Conservation (phyloP, 1,139 yeast genomes). For the Nematodospora anomalae region DNA sequence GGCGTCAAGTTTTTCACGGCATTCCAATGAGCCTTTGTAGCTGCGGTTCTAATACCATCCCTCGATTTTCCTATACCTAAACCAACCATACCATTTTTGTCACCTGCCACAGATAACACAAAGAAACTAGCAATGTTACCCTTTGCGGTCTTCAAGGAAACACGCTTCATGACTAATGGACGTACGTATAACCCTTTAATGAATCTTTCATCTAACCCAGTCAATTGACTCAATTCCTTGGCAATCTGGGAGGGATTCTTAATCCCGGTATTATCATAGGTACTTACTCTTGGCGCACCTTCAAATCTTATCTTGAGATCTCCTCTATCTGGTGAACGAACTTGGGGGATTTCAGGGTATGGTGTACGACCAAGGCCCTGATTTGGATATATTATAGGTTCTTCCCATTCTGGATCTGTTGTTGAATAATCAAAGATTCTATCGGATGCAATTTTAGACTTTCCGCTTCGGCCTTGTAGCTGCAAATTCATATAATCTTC, state of each 20-base stretch:
- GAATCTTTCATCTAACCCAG: conserved; percentile 72
- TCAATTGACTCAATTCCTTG: conserved; percentile 62
- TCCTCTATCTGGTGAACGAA: conserved; percentile 41
- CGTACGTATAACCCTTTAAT: conserved; percentile 64
- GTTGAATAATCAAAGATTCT: conserved; percentile 30
- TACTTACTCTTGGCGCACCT: conserved; percentile 14
- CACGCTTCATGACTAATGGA: conserved; percentile 73
- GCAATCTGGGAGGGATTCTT: conserved; percentile 39
- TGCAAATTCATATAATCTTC: conserved; percentile 44
- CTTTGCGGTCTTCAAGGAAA: conserved; percentile 88
- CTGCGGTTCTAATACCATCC: conserved; percentile 74
- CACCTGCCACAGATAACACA: conserved; percentile 89
- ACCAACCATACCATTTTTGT: conserved; percentile 90
- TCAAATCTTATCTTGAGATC: conserved; percentile 42
- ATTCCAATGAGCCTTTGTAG: conserved; percentile 87
- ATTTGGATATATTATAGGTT: conserved; percentile 48
- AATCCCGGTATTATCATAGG: conserved; percentile 13
- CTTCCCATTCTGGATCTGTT: conserved; percentile 47
- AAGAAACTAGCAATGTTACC: conserved; percentile 89
- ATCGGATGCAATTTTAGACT: conserved; percentile 34
- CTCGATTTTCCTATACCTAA: conserved; percentile 93
- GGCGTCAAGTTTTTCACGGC: conserved; percentile 84
- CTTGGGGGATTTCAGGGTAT: conserved; percentile 44
- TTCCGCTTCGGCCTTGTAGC: conserved; percentile 31
- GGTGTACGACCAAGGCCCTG: conserved; percentile 42